Conservation (phyloP, 495 filamentous ascomycete genomes). For the Xylaria scruposa region DNA sequence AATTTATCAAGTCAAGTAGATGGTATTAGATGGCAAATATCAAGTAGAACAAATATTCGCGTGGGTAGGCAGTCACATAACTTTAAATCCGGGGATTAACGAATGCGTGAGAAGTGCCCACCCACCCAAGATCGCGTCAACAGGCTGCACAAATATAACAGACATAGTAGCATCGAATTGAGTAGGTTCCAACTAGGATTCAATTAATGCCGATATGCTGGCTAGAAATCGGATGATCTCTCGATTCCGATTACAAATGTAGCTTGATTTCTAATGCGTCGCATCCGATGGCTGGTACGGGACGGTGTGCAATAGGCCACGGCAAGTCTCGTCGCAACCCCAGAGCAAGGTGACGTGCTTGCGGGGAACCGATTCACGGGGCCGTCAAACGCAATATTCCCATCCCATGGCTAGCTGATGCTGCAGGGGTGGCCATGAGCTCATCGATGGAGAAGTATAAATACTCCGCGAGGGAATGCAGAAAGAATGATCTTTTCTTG, state of each 20-base stretch:
- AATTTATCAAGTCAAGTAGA: too few species aligned
- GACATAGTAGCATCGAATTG: not conserved
- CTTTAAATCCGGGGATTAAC: not conserved
- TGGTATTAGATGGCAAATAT: too few species aligned
- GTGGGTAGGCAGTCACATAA: not conserved
- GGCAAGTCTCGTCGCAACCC: constrained; percentile 25
- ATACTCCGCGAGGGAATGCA: not conserved
- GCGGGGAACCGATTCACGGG: constrained; percentile 25
- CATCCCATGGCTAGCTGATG: not conserved
- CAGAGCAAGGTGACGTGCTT: constrained; percentile 26
- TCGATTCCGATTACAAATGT: constrained; percentile 21
- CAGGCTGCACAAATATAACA: not conserved
- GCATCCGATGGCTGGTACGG: not conserved
- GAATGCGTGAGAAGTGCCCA: not conserved
- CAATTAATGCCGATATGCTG: not conserved
- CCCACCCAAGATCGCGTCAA: not conserved
- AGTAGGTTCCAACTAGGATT: not conserved
- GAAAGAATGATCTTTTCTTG: not conserved
- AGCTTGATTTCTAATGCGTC: constrained; percentile 26
- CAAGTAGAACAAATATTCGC: not conserved
- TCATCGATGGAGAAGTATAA: constrained; percentile 12
- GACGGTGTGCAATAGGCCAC: constrained; percentile 17
- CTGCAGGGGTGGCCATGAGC: constrained; percentile 3
- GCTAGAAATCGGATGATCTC: not conserved
- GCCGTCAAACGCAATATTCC: not conserved